phyloP scores from a whole-genome alignment of 352 stramenopile genomes.

The Pythium aphanidermatum region DNA sequence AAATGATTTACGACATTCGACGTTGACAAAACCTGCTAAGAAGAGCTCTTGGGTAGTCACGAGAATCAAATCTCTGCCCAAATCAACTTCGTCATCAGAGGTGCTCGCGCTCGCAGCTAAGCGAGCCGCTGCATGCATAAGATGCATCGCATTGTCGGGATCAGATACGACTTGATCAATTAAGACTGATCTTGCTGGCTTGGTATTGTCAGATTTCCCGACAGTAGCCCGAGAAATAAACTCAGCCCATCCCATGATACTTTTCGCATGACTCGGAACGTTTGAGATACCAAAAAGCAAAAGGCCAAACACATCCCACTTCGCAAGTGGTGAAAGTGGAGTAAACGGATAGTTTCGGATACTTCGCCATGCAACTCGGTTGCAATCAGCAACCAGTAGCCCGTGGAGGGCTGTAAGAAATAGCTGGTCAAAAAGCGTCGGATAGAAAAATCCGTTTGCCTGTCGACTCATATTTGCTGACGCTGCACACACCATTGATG shows the following conservation, averaged over 20 bases:
- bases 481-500: slow-evolving; percentile 41
- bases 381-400: slow-evolving; percentile 63
- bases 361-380: slow-evolving; percentile 73
- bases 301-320: slow-evolving; percentile 78
- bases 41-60: slow-evolving; percentile 24
- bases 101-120: slow-evolving; percentile 26
- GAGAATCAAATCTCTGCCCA: slow-evolving; percentile 18
- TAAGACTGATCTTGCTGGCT: slow-evolving; percentile 36
- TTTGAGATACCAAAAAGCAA: slow-evolving; percentile 67
- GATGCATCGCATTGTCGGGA: slow-evolving; percentile 54
- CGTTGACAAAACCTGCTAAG: slow-evolving; percentile 16
- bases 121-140: slow-evolving; percentile 67
- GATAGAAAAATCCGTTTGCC: slow-evolving; percentile 45
- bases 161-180: slow-evolving; percentile 58
- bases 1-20: slow-evolving; percentile 17
- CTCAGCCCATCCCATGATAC: slow-evolving; percentile 43
- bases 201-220: slow-evolving; percentile 21
- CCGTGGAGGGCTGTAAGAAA: slow-evolving; percentile 78
- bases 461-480: slow-evolving; percentile 19
- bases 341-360: slow-evolving; percentile 64
- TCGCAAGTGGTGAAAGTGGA: slow-evolving; percentile 61
- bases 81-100: slow-evolving; percentile 8
- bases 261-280: slow-evolving; percentile 59
- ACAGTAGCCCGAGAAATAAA: slow-evolving; percentile 50
- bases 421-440: slow-evolving; percentile 79